Evolutionary conservation across 768 basidiomycete genomes (phyloP), one percentile per base, ranked within the genome.

Genomic region (Suillus sp.): DNA sequence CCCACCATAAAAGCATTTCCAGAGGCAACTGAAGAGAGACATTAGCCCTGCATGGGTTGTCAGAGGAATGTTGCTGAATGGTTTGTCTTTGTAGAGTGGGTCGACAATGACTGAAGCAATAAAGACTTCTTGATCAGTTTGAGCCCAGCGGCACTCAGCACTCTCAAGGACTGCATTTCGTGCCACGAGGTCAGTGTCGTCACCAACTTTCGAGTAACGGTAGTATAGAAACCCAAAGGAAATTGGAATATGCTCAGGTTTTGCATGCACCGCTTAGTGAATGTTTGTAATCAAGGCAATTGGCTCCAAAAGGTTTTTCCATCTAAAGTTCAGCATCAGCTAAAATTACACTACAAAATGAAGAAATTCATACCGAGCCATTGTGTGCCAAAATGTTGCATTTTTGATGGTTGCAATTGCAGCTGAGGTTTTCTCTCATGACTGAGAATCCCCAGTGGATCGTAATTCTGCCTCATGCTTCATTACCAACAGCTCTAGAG

Each of bases 281-380:
- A 76, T 60, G 60, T 77, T 76, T 13, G 69, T 65, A 37, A 75
- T 74, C 55, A 73, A 62, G 16, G 70, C 72, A 32, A 78, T 72
- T 22, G 77, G 78, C 34, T 68, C 51, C 16, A 78, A 69, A 62
- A 77, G 71, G 18, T 38, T 45, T 32, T 61, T 69, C 59, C 76
- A 70, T 22, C 76, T 78, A 60, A 22, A 61, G 32, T 30, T 13
- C 25, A 77, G 59, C 1, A 60, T 55, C 18, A 68, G 51, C 76
- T 77, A 75, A 79, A 59, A 27, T 48, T 27, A 1, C 11, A 22
- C 16, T 16, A 27, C 5, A 1, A 22, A 48, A 48, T 1, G 2
- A 47, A n/a, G 14, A 48, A 25, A 4, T 25, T 6, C 25, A 6
- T 14, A 48, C 47, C 1, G 14, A 27, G 47, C 25, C 47, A 25